Conservation (phyloP, 805 yeast species). For the Yarrowia keelungensis region DNA sequence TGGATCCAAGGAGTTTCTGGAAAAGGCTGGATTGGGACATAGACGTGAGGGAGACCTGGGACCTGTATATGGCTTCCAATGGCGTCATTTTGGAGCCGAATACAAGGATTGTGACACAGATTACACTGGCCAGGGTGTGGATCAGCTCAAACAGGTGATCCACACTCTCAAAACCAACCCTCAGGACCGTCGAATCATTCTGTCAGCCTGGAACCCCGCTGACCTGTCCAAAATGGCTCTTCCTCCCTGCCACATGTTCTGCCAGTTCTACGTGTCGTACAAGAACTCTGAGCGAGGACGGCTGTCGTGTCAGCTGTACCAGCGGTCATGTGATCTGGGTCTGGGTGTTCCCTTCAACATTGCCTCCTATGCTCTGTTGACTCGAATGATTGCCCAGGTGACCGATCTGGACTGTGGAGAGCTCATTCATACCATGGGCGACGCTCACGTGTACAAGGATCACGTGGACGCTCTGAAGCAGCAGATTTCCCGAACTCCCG, state of each 20-base stretch:
- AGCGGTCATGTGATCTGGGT: slow-evolving; percentile 99
- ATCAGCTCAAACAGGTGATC: slow-evolving; percentile 83
- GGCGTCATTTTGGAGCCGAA: slow-evolving; percentile 99
- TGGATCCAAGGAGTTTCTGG: slow-evolving; percentile 90
- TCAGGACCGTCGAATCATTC: slow-evolving; percentile 88
- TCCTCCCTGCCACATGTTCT: slow-evolving; percentile 97
- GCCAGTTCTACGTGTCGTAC: slow-evolving; percentile 91
- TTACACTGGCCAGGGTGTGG: slow-evolving; percentile 86
- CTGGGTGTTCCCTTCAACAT: slow-evolving; percentile 99
- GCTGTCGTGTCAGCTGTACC: slow-evolving; percentile 88
- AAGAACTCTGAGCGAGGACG: slow-evolving; percentile 60
- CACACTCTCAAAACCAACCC: slow-evolving; percentile 85
- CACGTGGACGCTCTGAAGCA: slow-evolving; percentile 89
- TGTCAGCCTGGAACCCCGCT: slow-evolving; percentile 99
- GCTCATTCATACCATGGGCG: slow-evolving; percentile 94
- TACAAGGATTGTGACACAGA: slow-evolving; percentile 86
- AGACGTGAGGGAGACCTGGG: slow-evolving; percentile 95
- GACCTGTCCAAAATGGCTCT: slow-evolving; percentile 93
- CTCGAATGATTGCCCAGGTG: slow-evolving; percentile 95
- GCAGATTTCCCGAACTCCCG: slow-evolving; percentile 78
- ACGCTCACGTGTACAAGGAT: slow-evolving; percentile 92
- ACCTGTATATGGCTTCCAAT: slow-evolving; percentile 98
- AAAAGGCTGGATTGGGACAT: slow-evolving; percentile 76
- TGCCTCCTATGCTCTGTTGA: slow-evolving; percentile 92
- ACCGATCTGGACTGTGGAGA: slow-evolving; percentile 96